Conservation (phyloP, 2,329 filamentous ascomycete species). For the Cylindrodendrum hubeiense region DNA sequence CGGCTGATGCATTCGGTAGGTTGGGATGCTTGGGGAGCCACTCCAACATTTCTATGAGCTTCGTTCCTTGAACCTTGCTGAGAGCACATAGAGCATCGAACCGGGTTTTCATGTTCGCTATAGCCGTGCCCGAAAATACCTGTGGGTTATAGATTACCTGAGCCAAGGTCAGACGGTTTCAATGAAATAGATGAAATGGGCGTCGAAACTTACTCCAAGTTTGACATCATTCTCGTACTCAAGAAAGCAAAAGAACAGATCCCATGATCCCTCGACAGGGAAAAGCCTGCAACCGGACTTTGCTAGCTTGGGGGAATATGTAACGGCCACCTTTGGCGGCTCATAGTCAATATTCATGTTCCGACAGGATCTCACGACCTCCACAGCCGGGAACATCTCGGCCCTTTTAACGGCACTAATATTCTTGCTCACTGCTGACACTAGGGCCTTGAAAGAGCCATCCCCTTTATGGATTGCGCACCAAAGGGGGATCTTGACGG, state of each 20-base stretch:
- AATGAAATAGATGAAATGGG: too few relatives aligned
- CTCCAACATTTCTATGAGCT: neutral
- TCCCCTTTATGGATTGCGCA: neutral
- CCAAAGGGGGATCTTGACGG: neutral
- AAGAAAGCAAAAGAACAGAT: neutral
- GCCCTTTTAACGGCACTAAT: neutral
- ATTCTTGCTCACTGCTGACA: neutral
- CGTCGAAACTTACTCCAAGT: neutral
- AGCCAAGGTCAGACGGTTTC: neutral
- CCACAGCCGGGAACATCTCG: neutral
- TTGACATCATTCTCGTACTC: neutral
- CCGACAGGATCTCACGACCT: neutral
- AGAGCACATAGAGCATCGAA: neutral
- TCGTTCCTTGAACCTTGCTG: neutral
- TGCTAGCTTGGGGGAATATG: neutral
- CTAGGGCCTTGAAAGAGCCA: neutral
- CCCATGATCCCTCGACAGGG: slow-evolving; percentile 2
- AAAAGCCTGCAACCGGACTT: neutral
- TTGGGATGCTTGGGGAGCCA: neutral
- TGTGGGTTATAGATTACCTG: neutral
- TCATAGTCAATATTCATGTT: neutral
- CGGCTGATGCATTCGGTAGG: neutral
- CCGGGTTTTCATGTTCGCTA: neutral
- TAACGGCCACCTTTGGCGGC: neutral
- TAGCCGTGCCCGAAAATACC: neutral